These are phyloP conservation scores for Helenozyma baotianmanensis DNA, from an alignment of 805 yeast genomes.

Conservation along the genomic window DNA sequence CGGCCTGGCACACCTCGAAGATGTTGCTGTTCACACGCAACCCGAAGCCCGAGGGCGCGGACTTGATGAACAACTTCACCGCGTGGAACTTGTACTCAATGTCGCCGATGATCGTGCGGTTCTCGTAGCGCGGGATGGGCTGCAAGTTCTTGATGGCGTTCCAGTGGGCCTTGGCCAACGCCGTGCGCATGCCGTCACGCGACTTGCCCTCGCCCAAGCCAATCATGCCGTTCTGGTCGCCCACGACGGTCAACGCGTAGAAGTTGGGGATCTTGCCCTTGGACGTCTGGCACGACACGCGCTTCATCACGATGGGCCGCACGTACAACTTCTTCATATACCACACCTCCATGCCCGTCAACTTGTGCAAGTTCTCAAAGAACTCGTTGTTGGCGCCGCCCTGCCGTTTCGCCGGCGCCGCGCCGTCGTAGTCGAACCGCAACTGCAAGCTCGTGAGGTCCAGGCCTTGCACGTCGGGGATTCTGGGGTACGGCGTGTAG, in stretches of 20 bases:
- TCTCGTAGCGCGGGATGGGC: constrained; percentile 80
- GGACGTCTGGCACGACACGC: constrained; percentile 86
- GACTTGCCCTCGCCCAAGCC: constrained; percentile 96
- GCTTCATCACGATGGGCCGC: constrained; percentile 66
- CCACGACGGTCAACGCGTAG: constrained; percentile 84
- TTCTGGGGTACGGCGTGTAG: constrained; percentile 51
- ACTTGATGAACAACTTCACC: constrained; percentile 70
- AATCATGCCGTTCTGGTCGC: constrained; percentile 88
- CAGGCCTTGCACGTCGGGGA: constrained; percentile 51
- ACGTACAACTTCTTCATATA: constrained; percentile 59
- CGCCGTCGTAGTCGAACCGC: constrained; percentile 21
- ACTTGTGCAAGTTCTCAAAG: constrained; percentile 51
- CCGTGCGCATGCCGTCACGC: constrained; percentile 66
- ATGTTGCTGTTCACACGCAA: constrained; percentile 86
- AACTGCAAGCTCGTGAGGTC: constrained; percentile 42
- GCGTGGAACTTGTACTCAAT: constrained; percentile 84
- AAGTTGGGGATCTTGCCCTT: constrained; percentile 84
- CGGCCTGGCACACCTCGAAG: constrained; percentile 86
- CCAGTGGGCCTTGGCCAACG: constrained; percentile 85
- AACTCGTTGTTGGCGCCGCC: constrained; percentile 23
- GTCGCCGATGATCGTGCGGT: constrained; percentile 85
- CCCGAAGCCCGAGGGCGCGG: constrained; percentile 93
- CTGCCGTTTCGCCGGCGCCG: constrained; percentile 3
- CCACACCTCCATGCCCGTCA: constrained; percentile 62
- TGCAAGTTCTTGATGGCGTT: constrained; percentile 83